Base-by-base conservation (phyloP, 768 basidiomycete species). In the Strobilomyces dryophilus region DNA sequence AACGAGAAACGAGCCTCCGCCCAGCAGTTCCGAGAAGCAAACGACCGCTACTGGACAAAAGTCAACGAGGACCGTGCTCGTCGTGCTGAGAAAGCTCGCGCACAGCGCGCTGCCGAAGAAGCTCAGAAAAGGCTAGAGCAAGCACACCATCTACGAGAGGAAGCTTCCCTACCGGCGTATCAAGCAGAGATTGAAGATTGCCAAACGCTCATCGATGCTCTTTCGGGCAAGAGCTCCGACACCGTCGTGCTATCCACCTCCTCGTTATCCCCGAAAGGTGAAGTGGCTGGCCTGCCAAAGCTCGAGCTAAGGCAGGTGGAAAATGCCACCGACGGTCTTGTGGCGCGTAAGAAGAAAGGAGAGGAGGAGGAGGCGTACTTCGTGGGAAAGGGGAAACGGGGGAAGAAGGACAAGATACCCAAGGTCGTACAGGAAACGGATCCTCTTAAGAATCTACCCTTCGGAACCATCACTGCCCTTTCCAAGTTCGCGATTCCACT, bases 101-200 rank as follows among this genome's bases (percentile, higher is more conserved):
- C 80, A 43, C 89, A 91, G 69, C 85, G 84, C 52, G 85, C 79
- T 18, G 87, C 79, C 21, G 85, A 87, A 65, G 93, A 93, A 66
- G 78, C 83, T 29, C 79, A 82, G 63, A 92, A 89, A 76, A 87
- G 82, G 67, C 74, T 85, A 70, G 92, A 93, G 66, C 77, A 86
- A 54, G 86, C 82, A 10, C 81, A 88, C 59, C 85, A 83, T 36
- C 69, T 98, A 44, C 84, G 89, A 47, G 97, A 99, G 54, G 94
- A 98, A 67, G 97, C 97, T 21, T 82, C 85, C 54, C 65, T 79
- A 21, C 95, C 97, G 26, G 97, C 97, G 0, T 98, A 82, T 79
- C 90, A 92, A 64, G 78, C 84, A 49, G 84, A 98, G 68, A 93
- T 99, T 62, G 92, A 98, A 74, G 97, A 98, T 68, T 98, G 94